A percentile compares a stretch with the other conserved stretches of the same genome.
Conservation (phyloP, 1,284 basidiomycete species). For the Tylopilus sp. region DNA sequence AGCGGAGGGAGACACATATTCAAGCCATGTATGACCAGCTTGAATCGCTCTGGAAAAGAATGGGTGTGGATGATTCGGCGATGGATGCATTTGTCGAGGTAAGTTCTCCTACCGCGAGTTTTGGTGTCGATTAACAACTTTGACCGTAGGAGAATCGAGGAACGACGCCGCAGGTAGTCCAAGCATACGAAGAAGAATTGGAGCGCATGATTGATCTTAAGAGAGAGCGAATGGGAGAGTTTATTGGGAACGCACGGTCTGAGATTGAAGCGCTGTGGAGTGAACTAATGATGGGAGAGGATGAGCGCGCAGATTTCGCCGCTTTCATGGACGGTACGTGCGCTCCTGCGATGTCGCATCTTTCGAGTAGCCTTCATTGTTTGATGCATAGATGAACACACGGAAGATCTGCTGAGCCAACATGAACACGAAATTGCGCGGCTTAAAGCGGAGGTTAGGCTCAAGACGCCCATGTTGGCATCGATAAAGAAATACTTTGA, state of each 20-base stretch:
- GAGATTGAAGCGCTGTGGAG: constrained; percentile 91
- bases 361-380: not conserved
- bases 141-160: constrained; percentile 64
- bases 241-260: constrained; percentile 85
- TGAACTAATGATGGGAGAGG: constrained; percentile 86
- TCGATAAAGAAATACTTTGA: constrained; percentile 91
- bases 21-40: constrained; percentile 90
- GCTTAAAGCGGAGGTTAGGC: constrained; percentile 83
- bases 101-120: constrained; percentile 24
- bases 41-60: constrained; percentile 82
- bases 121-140: constrained; percentile 4
- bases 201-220: constrained; percentile 93
- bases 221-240: constrained; percentile 87
- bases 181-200: constrained; percentile 90
- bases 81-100: constrained; percentile 88
- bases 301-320: constrained; percentile 85
- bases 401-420: constrained; percentile 87
- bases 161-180: constrained; percentile 78
- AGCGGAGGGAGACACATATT: constrained; percentile 77
- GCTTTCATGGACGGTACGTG: constrained; percentile 83
- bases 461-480: constrained; percentile 82
- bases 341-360: not conserved
- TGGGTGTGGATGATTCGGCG: constrained; percentile 77
- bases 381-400: constrained; percentile 78
- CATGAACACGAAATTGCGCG: constrained; percentile 91